These are phyloP conservation scores for Paracoccidioides brasiliensis DNA, from an alignment of 2,329 filamentous ascomycete genomes.

Conservation along the genomic window DNA sequence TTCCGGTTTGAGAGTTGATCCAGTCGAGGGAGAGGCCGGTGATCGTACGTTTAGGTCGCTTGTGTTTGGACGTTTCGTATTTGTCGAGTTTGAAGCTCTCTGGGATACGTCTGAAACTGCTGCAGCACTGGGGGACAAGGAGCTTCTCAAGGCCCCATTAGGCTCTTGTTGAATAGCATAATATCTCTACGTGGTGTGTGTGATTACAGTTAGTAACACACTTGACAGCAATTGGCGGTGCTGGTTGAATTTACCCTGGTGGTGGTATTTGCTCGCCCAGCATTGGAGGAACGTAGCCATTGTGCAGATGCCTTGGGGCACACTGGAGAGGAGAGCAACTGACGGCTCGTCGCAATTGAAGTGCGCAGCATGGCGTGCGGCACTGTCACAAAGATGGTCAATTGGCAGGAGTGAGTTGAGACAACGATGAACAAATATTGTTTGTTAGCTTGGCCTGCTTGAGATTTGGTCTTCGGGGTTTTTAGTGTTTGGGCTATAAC, in stretches of 20 bases:
- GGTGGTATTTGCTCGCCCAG: constrained; percentile 18
- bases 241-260: constrained; percentile 15
- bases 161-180: constrained; percentile 30
- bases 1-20: constrained; percentile 37
- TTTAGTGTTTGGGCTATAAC: not conserved
- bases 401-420: constrained; percentile 14
- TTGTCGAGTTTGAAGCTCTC: constrained; percentile 15
- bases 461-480: constrained; percentile 19
- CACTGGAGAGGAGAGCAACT: constrained; percentile 27
- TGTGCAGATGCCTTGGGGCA: constrained; percentile 27
- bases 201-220: not conserved
- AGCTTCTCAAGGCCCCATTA: not conserved
- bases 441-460: not conserved
- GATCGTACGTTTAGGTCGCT: constrained; percentile 10
- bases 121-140: constrained; percentile 13
- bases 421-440: constrained; percentile 11
- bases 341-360: constrained; percentile 37
- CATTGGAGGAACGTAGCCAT: constrained; percentile 26
- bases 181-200: constrained; percentile 29
- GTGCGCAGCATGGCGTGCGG: constrained; percentile 44
- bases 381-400: constrained; percentile 21
- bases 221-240: not conserved
- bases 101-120: not conserved
- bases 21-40: constrained; percentile 32
- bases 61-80: constrained; percentile 2